Base-by-base conservation (phyloP, 345 rosid species). In the Hirschfeldia incana region DNA sequence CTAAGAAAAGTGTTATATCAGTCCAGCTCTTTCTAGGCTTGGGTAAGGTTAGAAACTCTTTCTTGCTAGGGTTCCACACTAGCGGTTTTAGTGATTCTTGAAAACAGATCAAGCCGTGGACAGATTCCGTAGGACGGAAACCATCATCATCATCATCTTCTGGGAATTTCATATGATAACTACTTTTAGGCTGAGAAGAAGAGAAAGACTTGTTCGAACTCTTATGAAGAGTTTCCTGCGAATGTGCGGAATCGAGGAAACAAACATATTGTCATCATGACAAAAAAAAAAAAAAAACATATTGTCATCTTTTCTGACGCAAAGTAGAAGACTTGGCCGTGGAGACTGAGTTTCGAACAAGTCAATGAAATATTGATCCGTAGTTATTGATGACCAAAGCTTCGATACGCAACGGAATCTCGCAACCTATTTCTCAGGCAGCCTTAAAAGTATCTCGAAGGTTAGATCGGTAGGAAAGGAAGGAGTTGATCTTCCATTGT, bases 91-190 rank as follows among this genome's bases (percentile, higher is more conserved):
- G 6, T 8, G 13, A 8, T 33, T 34, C 13, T 3, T 1, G 0
- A 33, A 65, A 65, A 6, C 68, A 65, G 27, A 65, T 4, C 44
- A 65, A 34, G 27, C 68, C 68, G n/a, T 65, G 68, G 68, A n/a
- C 46, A 33, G 28, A 34, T 65, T 65, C 68, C 28, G 28, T 65
- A 16, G 44, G 27, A 0, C 2, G 0, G 3, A 15, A 64, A 26
- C 0, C 4, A 8, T 1, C 7, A 15, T 3, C 1, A 6, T 8
- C 15, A n/a, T n/a, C n/a, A n/a, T n/a, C n/a, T 62, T 6, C 0
- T 12, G 66, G 37, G 39, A 6, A 6, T 13, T 13, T n/a, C 10
- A 13, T 62, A 0, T n/a, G 21, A 30, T 62, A 62, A 13, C 66
- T 1, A 62, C n/a, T 4, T 6, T 11, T 13, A 30, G 39, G 39